Evolutionary conservation across 164 flowering plant species (phyloP).

Genomic region (Aristolochia contorta): DNA sequence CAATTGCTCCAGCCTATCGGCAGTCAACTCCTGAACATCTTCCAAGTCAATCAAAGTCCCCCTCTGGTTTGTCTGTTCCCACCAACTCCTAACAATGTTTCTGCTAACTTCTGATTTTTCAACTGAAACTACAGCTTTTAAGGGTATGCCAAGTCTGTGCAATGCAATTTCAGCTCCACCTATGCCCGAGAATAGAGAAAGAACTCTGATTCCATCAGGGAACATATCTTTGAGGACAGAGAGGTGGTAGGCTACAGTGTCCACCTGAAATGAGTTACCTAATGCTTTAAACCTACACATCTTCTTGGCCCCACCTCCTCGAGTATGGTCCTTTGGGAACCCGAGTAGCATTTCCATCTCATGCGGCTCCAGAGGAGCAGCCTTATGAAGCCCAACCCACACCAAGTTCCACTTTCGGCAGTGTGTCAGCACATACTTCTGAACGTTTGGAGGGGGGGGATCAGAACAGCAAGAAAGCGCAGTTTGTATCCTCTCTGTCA

Average conservation of each 20-base stretch:
- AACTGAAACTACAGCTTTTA: conserved; percentile 75
- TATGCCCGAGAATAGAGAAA: conserved; percentile 37
- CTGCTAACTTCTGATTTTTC: conserved; percentile 74
- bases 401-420: conserved; percentile 89
- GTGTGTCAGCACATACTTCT: conserved; percentile 52
- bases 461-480: conserved; percentile 39
- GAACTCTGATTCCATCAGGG: conserved; percentile 23
- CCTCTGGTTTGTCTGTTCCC: conserved; percentile 28
- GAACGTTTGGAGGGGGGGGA: conserved; percentile 53
- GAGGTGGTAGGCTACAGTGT: conserved; percentile 34
- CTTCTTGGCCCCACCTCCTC: conserved; percentile 25
- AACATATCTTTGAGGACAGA: conserved; percentile 25
- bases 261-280: conserved; percentile 35
- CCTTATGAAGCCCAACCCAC: conserved; percentile 88
- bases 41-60: conserved; percentile 19
- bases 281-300: conserved; percentile 23
- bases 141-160: conserved; percentile 67
- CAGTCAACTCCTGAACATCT: conserved; percentile 19
- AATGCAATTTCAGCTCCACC: conserved; percentile 59
- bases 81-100: conserved; percentile 41
- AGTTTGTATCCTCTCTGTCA: conserved; percentile 61
- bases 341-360: conserved; percentile 32
- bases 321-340: conserved; percentile 25
- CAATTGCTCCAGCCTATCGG: conserved; percentile 13
- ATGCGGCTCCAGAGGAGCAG: conserved; percentile 65